These are phyloP conservation scores for Solanum piurae DNA, from an alignment of 257 asterid species.

Conservation along the genomic window DNA sequence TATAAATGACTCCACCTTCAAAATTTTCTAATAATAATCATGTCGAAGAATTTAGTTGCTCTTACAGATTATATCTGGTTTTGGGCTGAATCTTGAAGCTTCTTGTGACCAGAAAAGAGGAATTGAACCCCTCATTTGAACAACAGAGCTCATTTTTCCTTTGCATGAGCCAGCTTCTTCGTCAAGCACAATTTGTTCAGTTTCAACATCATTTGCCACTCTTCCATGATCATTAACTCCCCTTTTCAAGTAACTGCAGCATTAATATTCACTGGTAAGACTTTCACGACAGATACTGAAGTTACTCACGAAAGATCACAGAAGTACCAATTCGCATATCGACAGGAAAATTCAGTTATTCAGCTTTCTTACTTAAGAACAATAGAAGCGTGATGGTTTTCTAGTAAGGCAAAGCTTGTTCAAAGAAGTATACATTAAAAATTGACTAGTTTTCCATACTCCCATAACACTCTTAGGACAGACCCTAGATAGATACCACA, in stretches of 20 bases:
- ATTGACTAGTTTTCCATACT: neutral
- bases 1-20: neutral
- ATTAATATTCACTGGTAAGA: constrained; percentile 1
- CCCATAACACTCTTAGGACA: neutral
- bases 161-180: constrained; percentile 95
- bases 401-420: neutral
- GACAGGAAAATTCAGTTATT: neutral
- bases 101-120: constrained; percentile 99
- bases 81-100: constrained; percentile 98
- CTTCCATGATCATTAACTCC: constrained; percentile 98
- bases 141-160: constrained; percentile 98
- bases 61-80: constrained; percentile 97
- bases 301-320: neutral
- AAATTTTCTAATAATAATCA: neutral
- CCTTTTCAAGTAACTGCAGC: constrained; percentile 81
- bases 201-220: constrained; percentile 99
- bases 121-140: constrained; percentile 99
- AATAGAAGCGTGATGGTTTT: neutral
- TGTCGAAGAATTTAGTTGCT: constrained; percentile 6
- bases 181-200: constrained; percentile 91
- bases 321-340: neutral
- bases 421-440: neutral
- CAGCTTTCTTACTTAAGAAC: neutral
- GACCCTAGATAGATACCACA: neutral
- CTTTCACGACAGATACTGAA: neutral